Evolutionary conservation across 1,284 basidiomycete species (phyloP), one percentile per base, ranked within the genome.

Genomic region (Tranzscheliella williamsii): DNA sequence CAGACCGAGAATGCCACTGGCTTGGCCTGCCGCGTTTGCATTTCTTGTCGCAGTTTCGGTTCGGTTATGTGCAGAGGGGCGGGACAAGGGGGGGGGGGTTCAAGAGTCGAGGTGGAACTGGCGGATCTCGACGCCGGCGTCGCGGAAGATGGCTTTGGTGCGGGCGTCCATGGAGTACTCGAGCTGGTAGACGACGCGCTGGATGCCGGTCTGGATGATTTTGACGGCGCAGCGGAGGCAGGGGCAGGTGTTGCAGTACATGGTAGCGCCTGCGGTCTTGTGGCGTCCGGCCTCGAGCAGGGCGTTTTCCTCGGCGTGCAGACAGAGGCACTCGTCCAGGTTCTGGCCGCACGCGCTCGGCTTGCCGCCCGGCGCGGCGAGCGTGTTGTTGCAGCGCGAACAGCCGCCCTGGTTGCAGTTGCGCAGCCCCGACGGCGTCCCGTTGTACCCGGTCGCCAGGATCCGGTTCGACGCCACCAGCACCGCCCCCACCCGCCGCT

Each of bases 231-330:
- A 98, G 60, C 86, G 86, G 8, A 98, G 81, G 78, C 95, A 99
- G 0, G 95, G 95, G 72, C 95, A 97, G 79, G 85, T 86, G 54
- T 86, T 85, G 79, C 94, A 98, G 78, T 98, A 99, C 18, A 99
- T 79, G 8, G 90, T 88, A 0, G 89, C 85, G 9, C 65, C 89
- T 0, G 70, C 88, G 15, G 46, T 55, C 4, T 91, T 90, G 24
- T 57, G 61, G 1, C 75, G 43, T 4, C 94, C 92, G 0, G 90
- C 90, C 79, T 97, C 94, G 9, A 98, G 80, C 7, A 98, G 81
- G 0, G 94, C 95, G 72, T 98, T 99, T 80, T 99, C 95, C 79
- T 99, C 95, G 0, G 95, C 95, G 76, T 99, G 95, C 15, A 99
- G 81, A 76, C 95, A 99, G 0, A 98, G 81, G 73, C 94, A 98